A percentile compares a stretch with the other conserved stretches of the same genome.
Evolutionary conservation across 139 green algal species (phyloP).

Genomic region (Limnomonas spitsbergensis): DNA sequence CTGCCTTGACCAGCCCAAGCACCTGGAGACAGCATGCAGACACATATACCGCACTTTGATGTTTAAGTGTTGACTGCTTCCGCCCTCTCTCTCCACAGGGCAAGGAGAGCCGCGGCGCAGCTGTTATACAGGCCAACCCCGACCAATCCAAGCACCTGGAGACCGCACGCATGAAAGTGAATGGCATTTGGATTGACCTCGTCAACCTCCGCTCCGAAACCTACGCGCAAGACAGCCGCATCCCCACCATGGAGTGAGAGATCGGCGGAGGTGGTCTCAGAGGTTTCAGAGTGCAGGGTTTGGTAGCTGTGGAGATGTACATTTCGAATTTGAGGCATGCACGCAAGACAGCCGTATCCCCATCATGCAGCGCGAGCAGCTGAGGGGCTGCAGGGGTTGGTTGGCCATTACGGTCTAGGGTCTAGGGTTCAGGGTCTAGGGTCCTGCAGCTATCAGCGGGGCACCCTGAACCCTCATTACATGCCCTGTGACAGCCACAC

Average conservation of each 20-base stretch:
- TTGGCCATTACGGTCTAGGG: too few relatives aligned
- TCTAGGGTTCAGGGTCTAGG: too few relatives aligned
- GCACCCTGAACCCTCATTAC: too few relatives aligned
- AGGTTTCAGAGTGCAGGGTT: too few relatives aligned
- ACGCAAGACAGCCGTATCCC: slow-evolving; percentile 82
- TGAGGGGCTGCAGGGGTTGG: slow-evolving; percentile 49
- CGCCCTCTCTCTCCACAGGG: too few relatives aligned
- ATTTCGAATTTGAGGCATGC: slow-evolving; percentile 92
- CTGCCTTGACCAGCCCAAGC: too few relatives aligned
- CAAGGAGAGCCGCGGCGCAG: slow-evolving; percentile 43
- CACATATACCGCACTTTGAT: too few relatives aligned
- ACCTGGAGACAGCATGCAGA: too few relatives aligned
- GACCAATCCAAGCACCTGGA: slow-evolving; percentile 99
- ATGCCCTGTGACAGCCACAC: too few relatives aligned
- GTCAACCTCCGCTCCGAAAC: slow-evolving; percentile 94
- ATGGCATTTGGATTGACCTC: slow-evolving; percentile 75
- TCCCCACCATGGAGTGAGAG: slow-evolving; percentile 78
- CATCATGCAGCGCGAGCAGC: slow-evolving; percentile 68
- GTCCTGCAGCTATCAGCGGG: too few relatives aligned
- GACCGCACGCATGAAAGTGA: slow-evolving; percentile 85
- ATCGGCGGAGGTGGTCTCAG: slow-evolving; percentile 51
- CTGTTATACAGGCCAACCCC: slow-evolving; percentile 92
- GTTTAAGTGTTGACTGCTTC: too few relatives aligned
- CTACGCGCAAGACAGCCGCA: slow-evolving; percentile 82
- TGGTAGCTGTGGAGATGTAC: too few relatives aligned